phyloP scores from a whole-genome alignment of 371 early-diverging fungal genomes.

The Ordospora colligata region DNA sequence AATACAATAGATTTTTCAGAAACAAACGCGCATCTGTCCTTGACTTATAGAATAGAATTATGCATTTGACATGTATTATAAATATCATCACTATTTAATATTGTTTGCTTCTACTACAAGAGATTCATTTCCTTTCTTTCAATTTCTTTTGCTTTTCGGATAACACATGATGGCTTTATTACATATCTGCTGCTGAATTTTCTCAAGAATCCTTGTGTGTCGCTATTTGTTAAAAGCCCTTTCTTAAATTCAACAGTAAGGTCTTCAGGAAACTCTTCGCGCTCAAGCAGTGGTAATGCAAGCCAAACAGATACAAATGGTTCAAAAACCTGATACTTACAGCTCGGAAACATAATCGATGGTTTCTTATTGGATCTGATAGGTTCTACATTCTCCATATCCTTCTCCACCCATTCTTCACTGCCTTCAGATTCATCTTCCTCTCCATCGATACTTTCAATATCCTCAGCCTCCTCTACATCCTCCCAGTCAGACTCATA shows the following conservation, averaged over 20 bases:
- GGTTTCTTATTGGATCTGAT: background rate
- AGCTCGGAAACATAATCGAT: background rate
- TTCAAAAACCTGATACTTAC: background rate
- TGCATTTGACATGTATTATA: background rate
- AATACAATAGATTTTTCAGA: background rate
- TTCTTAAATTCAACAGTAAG: background rate
- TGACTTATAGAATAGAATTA: background rate
- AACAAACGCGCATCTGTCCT: background rate
- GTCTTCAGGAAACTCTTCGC: constrained; percentile 4
- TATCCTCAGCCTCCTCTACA: background rate
- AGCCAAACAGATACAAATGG: background rate
- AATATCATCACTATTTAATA: background rate
- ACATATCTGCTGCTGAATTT: background rate
- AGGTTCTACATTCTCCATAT: background rate
- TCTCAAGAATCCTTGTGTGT: background rate
- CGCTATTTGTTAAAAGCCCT: background rate
- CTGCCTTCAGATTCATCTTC: background rate
- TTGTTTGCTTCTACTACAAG: background rate
- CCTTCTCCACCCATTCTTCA: background rate
- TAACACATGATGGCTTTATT: background rate
- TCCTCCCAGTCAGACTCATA: constrained; percentile 18
- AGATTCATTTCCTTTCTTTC: too few species aligned
- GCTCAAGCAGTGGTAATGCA: background rate
- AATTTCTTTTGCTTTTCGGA: background rate
- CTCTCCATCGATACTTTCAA: background rate